Conservation (phyloP, 2,329 filamentous ascomycete genomes). For the Curvularia lunata region DNA sequence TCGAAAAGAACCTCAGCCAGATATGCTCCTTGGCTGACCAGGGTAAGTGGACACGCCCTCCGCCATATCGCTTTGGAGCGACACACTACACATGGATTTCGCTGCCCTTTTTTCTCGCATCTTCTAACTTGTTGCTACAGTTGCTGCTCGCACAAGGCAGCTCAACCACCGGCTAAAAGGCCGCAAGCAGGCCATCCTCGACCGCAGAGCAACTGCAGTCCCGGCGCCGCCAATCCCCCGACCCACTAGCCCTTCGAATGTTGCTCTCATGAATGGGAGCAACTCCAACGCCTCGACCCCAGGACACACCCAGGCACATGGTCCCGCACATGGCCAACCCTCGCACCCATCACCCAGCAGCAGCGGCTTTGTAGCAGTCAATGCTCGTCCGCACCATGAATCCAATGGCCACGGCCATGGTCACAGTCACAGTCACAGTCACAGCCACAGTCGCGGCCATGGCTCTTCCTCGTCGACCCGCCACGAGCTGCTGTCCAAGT, state of each 20-base stretch:
- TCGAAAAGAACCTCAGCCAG: slow-evolving; percentile 77
- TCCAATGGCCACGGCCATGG: slow-evolving; percentile 32
- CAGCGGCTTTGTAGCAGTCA: slow-evolving; percentile 66
- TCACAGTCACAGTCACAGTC: slow-evolving; percentile 30
- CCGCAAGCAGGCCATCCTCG: slow-evolving; percentile 73
- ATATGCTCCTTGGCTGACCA: slow-evolving; percentile 84
- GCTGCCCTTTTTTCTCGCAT: not conserved
- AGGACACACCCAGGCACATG: slow-evolving; percentile 15
- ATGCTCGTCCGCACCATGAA: slow-evolving; percentile 54
- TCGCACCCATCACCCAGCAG: slow-evolving; percentile 48
- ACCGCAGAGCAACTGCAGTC: slow-evolving; percentile 63
- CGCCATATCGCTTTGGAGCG: not conserved
- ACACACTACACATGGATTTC: not conserved
- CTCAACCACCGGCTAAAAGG: slow-evolving; percentile 81
- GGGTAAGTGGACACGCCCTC: slow-evolving; percentile 53
- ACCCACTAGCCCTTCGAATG: slow-evolving; percentile 49
- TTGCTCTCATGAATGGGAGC: slow-evolving; percentile 51
- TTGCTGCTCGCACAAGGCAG: slow-evolving; percentile 74
- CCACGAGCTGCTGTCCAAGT: slow-evolving; percentile 67
- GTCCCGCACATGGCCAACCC: slow-evolving; percentile 7
- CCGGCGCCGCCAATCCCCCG: slow-evolving; percentile 42
- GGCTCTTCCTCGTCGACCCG: slow-evolving; percentile 63
- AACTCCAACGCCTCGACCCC: slow-evolving; percentile 29
- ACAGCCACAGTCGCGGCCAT: slow-evolving; percentile 42
- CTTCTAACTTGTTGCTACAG: slow-evolving; percentile 45